These are phyloP conservation scores for Pleurotus pulmonarius DNA, from an alignment of 768 basidiomycete genomes.

Conservation along the genomic window DNA sequence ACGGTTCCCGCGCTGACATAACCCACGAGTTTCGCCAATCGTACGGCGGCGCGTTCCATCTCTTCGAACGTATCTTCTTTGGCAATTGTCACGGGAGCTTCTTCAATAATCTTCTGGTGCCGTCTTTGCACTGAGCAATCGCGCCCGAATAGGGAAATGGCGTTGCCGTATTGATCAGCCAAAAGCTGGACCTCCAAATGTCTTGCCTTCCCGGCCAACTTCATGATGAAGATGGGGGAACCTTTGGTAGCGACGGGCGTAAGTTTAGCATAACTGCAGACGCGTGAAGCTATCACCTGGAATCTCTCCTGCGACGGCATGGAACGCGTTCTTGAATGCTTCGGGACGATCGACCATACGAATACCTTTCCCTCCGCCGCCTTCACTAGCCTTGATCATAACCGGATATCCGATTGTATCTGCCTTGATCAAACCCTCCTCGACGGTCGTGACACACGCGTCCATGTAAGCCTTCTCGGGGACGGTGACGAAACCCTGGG, in stretches of 20 bases:
- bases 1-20: constrained; percentile 99
- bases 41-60: constrained; percentile 99
- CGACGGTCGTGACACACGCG: constrained; percentile 86
- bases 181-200: constrained; percentile 98
- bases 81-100: constrained; percentile 98
- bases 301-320: constrained; percentile 93
- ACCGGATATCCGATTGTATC: constrained; percentile 93
- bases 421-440: constrained; percentile 80
- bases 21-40: constrained; percentile 96
- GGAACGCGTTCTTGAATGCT: constrained; percentile 90
- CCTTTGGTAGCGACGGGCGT: constrained; percentile 38
- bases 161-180: constrained; percentile 98
- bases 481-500: constrained; percentile 91
- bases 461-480: constrained; percentile 82
- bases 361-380: constrained; percentile 99
- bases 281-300: constrained; percentile 59
- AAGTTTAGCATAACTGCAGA: constrained; percentile 10
- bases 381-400: constrained; percentile 99
- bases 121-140: constrained; percentile 99
- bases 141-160: constrained; percentile 97
- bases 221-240: constrained; percentile 99
- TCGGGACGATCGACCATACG: constrained; percentile 87
- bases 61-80: constrained; percentile 87
- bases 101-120: constrained; percentile 99
- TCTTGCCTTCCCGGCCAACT: constrained; percentile 95